A percentile compares a stretch with the other conserved stretches of the same genome.
These are phyloP conservation scores for Holtermannia corniformis DNA, from an alignment of 768 basidiomycete genomes.

Conservation along the genomic window DNA sequence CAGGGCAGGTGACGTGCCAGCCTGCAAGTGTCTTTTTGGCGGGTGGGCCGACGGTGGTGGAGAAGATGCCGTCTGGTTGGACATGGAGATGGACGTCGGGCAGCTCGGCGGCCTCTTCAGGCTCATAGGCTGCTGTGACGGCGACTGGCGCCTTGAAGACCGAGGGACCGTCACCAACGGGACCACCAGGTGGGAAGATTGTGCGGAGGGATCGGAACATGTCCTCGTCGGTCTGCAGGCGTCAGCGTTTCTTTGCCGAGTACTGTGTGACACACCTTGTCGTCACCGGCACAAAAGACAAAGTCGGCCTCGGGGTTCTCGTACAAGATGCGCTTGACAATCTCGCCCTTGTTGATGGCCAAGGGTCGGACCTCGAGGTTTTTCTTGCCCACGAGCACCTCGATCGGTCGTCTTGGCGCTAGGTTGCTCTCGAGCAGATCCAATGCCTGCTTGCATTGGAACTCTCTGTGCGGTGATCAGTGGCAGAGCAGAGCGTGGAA, in stretches of 20 bases:
- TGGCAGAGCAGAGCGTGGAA: neutral
- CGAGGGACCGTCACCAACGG: constrained; percentile 38
- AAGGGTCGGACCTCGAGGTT: constrained; percentile 93
- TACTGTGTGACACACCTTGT: constrained; percentile 67
- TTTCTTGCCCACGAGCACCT: constrained; percentile 96
- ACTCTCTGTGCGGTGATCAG: constrained; percentile 48
- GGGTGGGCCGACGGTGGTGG: constrained; percentile 84
- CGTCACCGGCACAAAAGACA: constrained; percentile 95
- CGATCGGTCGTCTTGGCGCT: constrained; percentile 85
- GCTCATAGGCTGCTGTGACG: constrained; percentile 43
- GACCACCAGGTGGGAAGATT: constrained; percentile 48
- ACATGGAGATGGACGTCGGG: constrained; percentile 56
- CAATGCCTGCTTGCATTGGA: constrained; percentile 94
- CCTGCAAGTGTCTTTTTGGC: constrained; percentile 75
- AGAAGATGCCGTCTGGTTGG: constrained; percentile 65
- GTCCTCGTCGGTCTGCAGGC: constrained; percentile 80
- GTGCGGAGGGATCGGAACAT: constrained; percentile 84
- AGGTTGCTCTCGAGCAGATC: constrained; percentile 91
- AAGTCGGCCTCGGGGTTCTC: constrained; percentile 89
- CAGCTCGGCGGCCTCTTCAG: constrained; percentile 36
- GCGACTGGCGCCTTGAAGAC: constrained; percentile 48
- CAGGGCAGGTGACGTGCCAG: constrained; percentile 85
- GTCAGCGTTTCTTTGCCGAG: constrained; percentile 1
- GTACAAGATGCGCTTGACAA: constrained; percentile 89
- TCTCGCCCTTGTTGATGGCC: constrained; percentile 97